Percentiles rank a stretch among this genome's conserved stretches.
Conservation (phyloP, 2,329 filamentous ascomycete species). For the Hypoxylon sp. region DNA sequence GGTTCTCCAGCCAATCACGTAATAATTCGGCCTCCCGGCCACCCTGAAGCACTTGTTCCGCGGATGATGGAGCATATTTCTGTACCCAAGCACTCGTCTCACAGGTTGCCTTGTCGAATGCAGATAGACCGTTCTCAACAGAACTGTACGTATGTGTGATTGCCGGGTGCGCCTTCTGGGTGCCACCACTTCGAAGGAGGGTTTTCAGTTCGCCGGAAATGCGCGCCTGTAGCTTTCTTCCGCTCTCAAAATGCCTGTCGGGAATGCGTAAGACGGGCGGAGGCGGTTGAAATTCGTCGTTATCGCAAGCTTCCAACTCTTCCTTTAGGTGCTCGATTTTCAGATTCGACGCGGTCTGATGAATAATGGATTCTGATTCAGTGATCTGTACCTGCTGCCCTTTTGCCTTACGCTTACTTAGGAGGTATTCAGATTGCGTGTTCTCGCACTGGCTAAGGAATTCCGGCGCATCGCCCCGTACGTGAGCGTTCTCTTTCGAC, state of each 20-base stretch:
- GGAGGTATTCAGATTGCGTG: not conserved
- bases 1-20: constrained; percentile 82
- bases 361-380: constrained; percentile 60
- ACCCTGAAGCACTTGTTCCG: constrained; percentile 80
- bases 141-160: constrained; percentile 70
- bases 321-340: constrained; percentile 55
- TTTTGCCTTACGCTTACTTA: constrained; percentile 62
- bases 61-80: constrained; percentile 82
- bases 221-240: constrained; percentile 64
- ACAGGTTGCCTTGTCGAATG: constrained; percentile 84
- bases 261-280: constrained; percentile 67
- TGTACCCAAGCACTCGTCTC: constrained; percentile 81
- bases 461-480: constrained; percentile 62
- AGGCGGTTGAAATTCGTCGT: constrained; percentile 59
- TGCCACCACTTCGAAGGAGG: constrained; percentile 24
- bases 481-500: constrained; percentile 71
- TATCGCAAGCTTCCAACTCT: constrained; percentile 54
- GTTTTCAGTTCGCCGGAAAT: constrained; percentile 62
- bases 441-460: not conserved
- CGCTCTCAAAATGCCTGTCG: constrained; percentile 69
- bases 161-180: constrained; percentile 65
- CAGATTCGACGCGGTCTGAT: constrained; percentile 54
- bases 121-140: constrained; percentile 74
- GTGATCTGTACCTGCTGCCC: constrained; percentile 59
- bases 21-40: constrained; percentile 78